Evolutionary conservation across 352 stramenopile species (phyloP), one percentile per base, ranked within the genome.

Genomic region (Globisporangium cystogenes): DNA sequence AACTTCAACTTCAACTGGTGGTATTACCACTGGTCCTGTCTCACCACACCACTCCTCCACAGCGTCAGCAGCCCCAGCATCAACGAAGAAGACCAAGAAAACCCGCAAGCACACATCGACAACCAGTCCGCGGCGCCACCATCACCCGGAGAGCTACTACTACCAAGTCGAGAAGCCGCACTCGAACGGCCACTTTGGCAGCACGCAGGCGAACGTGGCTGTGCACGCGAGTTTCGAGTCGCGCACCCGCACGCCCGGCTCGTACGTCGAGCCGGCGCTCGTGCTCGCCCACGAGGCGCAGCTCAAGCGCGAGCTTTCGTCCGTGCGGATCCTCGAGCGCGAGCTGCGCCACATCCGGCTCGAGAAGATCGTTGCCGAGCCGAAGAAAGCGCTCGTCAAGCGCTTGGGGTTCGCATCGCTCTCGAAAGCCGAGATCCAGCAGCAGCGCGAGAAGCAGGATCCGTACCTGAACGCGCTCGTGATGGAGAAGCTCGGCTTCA

Each of bases 401-500:
- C 36, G 48, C 15, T 57, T 72, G 16, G 57, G 62, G 3, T 72
- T 64, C 23, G 37, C 48, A 43, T 67, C 59, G 20, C 61, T 70
- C 15, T 61, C 40, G 6, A 48, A 51, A 18, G 51, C 55, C n/a
- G 53, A 71, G 24, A 14, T 42, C 11, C 45, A 62, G 8, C n/a
- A 68, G n/a, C 59, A 58, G n/a, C 62, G 45, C 35, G 57, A 44
- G 21, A 43, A 62, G 40, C 37, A 60, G 4, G 74, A 89, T 31
- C 62, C 67, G 27, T 86, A 86, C 63, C 54, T 60, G 4, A 70
- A 70, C 29, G 75, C 73, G 33, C 68, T 87, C 7, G 54, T 78
- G 33, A 62, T 80, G 18, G 75, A 86, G 55, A 74, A 68, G 31
- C 85, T 83, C 41, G 80, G 80, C 24, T 85, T 73, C 35, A 70